A percentile compares a stretch with the other conserved stretches of the same genome.
Evolutionary conservation across 1,284 basidiomycete species (phyloP).

Genomic region (Sphagnurus paluster): DNA sequence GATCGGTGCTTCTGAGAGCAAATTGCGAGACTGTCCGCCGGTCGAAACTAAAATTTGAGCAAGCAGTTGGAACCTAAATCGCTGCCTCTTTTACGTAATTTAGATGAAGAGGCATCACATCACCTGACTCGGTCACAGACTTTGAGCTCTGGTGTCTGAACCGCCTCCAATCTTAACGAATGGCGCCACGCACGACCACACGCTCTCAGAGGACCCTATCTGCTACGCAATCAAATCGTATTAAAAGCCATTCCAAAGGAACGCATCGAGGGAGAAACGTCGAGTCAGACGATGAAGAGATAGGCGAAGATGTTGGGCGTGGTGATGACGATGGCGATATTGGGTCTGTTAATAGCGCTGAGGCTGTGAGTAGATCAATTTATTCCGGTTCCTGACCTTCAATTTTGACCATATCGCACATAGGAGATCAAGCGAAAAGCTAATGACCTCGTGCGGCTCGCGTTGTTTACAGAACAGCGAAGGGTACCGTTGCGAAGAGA

Average conservation of each 20-base stretch:
- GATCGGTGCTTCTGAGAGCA: conserved; percentile 8
- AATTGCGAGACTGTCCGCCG: conserved; percentile 13
- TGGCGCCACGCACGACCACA: conserved; percentile 18
- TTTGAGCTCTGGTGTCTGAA: too few relatives aligned
- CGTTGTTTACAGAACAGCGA: conserved; percentile 69
- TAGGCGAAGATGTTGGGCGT: conserved; percentile 1
- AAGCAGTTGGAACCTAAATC: conserved; percentile 8
- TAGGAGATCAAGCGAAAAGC: conserved; percentile 63
- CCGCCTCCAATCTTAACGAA: background rate
- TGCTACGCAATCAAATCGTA: conserved; percentile 8
- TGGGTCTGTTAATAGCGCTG: conserved; percentile 7
- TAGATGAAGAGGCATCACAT: too few relatives aligned
- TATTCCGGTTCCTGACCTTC: too few relatives aligned
- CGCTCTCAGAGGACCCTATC: conserved; percentile 13
- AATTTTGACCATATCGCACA: background rate
- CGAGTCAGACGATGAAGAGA: conserved; percentile 9
- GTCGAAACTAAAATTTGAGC: conserved; percentile 17
- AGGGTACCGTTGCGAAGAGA: conserved; percentile 63
- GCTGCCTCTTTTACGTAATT: too few relatives aligned
- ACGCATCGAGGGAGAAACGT: conserved; percentile 7
- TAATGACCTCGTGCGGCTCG: conserved; percentile 67
- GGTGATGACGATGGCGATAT: conserved; percentile 10
- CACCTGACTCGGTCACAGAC: too few relatives aligned
- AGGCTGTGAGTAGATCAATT: conserved; percentile 3
- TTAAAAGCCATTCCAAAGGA: conserved; percentile 8